Evolutionary conservation across 345 rosid species (phyloP).

Genomic region (Ceriops tagal): DNA sequence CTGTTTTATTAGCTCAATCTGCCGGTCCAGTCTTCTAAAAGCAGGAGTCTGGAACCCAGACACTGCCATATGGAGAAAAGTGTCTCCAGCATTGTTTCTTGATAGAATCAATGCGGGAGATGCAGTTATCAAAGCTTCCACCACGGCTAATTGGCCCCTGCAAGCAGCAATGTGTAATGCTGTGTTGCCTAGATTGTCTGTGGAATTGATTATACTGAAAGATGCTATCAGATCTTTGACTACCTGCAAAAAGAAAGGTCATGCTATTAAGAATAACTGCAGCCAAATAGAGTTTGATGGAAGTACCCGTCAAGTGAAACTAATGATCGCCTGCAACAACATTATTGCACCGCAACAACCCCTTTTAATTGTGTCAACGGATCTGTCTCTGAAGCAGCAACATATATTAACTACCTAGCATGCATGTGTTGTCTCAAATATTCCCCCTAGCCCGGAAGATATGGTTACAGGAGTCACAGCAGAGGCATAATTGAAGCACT

Average conservation of each 20-base stretch:
- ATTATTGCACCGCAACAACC: too few species aligned
- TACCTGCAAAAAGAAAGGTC: slow-evolving; percentile 39
- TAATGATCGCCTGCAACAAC: too few species aligned
- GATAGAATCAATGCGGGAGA: slow-evolving; percentile 49
- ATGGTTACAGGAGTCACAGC: too few species aligned
- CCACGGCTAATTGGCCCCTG: slow-evolving; percentile 64
- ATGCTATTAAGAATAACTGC: neutral
- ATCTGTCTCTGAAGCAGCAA: too few species aligned
- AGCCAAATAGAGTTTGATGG: neutral
- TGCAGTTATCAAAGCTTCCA: slow-evolving; percentile 48
- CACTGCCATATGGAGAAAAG: slow-evolving; percentile 71
- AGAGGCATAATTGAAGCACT: too few species aligned
- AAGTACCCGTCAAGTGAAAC: neutral
- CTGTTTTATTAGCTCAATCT: slow-evolving; percentile 62
- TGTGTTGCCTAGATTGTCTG: slow-evolving; percentile 66
- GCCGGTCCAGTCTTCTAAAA: slow-evolving; percentile 73
- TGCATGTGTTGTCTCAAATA: too few species aligned
- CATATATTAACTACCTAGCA: too few species aligned
- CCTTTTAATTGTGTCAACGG: too few species aligned
- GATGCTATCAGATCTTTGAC: slow-evolving; percentile 53
- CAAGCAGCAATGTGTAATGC: slow-evolving; percentile 71
- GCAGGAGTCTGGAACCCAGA: slow-evolving; percentile 71
- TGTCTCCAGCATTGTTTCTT: slow-evolving; percentile 65
- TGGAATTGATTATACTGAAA: slow-evolving; percentile 41
- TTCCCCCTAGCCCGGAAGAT: too few species aligned